Conservation (phyloP, 305 asterid genomes). For the Euphrasia arctica region DNA sequence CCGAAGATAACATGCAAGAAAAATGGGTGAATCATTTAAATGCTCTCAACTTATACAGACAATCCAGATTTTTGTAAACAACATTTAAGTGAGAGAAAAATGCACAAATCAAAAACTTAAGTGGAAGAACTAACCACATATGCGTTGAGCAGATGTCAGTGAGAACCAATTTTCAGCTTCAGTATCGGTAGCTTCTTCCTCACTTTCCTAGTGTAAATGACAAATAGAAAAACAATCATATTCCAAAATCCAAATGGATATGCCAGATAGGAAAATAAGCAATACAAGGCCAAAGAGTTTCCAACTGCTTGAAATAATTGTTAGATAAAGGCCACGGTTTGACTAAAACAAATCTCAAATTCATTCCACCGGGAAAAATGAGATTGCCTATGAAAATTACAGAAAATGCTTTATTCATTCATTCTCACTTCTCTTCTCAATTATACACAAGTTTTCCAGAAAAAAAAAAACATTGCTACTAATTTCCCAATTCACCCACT, state of each 20-base stretch:
- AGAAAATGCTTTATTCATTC: too few species aligned
- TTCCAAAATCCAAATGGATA: conserved; percentile 17
- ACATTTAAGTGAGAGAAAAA: background rate
- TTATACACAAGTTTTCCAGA: too few species aligned
- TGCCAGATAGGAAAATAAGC: conserved; percentile 11
- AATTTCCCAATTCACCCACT: too few species aligned
- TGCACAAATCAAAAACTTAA: conserved; percentile 4
- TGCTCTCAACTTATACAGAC: background rate
- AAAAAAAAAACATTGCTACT: too few species aligned
- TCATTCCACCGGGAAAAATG: background rate
- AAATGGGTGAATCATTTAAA: background rate
- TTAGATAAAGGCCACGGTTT: background rate
- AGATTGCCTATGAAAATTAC: too few species aligned
- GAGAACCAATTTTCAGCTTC: conserved; percentile 99
- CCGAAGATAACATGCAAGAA: background rate
- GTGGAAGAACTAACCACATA: conserved; percentile 65
- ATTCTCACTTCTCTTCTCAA: too few species aligned
- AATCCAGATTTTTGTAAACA: conserved; percentile 1
- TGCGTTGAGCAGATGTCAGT: conserved; percentile 93
- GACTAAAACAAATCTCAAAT: background rate
- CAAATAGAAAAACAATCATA: conserved; percentile 21
- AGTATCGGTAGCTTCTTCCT: conserved; percentile 96
- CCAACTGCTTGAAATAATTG: conserved; percentile 3
- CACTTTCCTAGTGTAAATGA: conserved; percentile 70
- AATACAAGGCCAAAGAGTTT: conserved; percentile 10